phyloP scores from a whole-genome alignment of 2,329 filamentous ascomycete species.

The Neofusicoccum cordaticola region DNA sequence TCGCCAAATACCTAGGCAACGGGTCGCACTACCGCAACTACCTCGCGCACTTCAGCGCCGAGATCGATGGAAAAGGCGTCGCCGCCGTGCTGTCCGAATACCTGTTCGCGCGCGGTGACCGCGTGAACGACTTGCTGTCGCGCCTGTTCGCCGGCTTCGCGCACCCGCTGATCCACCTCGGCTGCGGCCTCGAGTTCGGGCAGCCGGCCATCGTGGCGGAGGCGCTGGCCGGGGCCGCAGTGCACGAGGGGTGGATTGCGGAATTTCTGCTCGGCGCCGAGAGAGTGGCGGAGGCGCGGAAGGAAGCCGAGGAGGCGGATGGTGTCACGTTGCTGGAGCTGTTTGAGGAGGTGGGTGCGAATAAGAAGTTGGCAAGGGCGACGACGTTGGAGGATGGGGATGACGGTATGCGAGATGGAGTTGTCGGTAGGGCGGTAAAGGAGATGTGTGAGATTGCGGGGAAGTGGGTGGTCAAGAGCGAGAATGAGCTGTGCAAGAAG shows the following conservation, averaged over 20 bases:
- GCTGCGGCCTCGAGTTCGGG: conserved; percentile 78
- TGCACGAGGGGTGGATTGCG: conserved; percentile 60
- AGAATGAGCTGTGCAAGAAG: conserved; percentile 54
- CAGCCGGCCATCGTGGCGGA: conserved; percentile 81
- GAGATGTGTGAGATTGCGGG: conserved; percentile 62
- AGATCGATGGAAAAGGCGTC: conserved; percentile 66
- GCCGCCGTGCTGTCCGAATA: conserved; percentile 62
- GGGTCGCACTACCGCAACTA: conserved; percentile 69
- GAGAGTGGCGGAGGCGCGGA: conserved; percentile 37
- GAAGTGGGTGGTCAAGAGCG: conserved; percentile 48
- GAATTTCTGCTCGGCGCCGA: conserved; percentile 57
- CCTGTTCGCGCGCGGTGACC: conserved; percentile 64
- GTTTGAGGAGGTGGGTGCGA: conserved; percentile 56
- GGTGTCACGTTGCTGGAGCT: conserved; percentile 55
- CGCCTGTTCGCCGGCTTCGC: conserved; percentile 70
- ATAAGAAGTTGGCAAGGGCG: conserved; percentile 57
- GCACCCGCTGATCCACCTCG: conserved; percentile 81
- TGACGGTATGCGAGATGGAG: conserved; percentile 63
- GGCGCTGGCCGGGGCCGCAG: conserved; percentile 71
- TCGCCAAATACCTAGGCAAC: conserved; percentile 61
- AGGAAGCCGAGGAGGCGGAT: background rate
- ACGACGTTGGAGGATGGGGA: conserved; percentile 55
- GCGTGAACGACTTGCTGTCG: conserved; percentile 65
- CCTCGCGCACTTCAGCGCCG: conserved; percentile 69
- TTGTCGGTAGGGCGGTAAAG: conserved; percentile 60